Conservation (phyloP, 2,329 filamentous ascomycete species). For the Periconia macrospinosa region DNA sequence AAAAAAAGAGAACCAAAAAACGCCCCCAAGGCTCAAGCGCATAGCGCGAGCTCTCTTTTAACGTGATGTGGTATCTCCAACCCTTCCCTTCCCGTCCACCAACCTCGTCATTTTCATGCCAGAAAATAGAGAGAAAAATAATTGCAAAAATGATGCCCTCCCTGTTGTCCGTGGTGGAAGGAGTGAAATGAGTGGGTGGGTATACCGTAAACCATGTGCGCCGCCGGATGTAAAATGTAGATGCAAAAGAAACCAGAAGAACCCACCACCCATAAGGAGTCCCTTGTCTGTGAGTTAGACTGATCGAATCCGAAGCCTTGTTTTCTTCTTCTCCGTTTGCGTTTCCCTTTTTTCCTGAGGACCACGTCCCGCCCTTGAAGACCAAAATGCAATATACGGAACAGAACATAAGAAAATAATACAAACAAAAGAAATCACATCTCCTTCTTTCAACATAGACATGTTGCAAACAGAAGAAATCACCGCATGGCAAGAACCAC, state of each 20-base stretch:
- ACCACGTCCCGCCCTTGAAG: background rate
- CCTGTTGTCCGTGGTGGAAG: background rate
- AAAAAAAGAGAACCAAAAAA: background rate
- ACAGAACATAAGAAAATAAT: background rate
- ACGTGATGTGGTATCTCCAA: background rate
- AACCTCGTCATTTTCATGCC: background rate
- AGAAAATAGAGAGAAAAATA: background rate
- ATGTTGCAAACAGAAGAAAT: background rate
- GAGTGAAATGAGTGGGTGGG: background rate
- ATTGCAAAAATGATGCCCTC: background rate
- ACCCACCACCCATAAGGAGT: too few species aligned
- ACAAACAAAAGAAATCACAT: too few species aligned
- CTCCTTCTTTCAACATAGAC: background rate
- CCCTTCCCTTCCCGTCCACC: background rate
- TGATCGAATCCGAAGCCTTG: too few species aligned
- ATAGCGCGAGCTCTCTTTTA: conserved; percentile 14
- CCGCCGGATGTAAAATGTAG: background rate
- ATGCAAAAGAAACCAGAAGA: too few species aligned
- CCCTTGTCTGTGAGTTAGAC: too few species aligned
- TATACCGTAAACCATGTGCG: background rate
- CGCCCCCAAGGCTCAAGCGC: conserved; percentile 14
- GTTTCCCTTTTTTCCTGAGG: background rate
- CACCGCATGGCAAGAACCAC: background rate
- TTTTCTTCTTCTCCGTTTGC: too few species aligned
- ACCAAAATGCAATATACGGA: background rate